Percentiles rank a stretch among this genome's conserved stretches.
Conservation (phyloP, 495 filamentous ascomycete genomes). For the Jackrogersella multiformis region DNA sequence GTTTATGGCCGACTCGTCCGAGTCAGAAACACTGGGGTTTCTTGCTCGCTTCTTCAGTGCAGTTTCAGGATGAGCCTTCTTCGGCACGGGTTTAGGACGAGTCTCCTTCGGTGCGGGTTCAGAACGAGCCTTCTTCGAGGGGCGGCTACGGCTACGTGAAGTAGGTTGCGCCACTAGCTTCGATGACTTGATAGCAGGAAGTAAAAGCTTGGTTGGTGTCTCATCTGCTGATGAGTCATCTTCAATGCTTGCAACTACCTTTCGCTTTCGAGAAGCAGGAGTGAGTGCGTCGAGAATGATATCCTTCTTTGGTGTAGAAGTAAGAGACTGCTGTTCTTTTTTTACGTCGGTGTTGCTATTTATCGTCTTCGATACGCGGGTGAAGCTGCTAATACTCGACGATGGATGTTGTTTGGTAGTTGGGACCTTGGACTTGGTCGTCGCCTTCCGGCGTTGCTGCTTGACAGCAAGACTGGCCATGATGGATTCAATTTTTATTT, state of each 20-base stretch:
- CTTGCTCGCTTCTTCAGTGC: constrained; percentile 37
- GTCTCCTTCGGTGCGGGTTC: constrained; percentile 32
- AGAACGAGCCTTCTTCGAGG: constrained; percentile 34
- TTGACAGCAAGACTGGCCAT: constrained; percentile 35
- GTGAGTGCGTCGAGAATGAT: constrained; percentile 35
- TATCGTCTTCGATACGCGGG: constrained; percentile 52
- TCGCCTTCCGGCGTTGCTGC: constrained; percentile 42
- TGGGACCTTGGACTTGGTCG: constrained; percentile 26
- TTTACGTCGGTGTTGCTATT: constrained; percentile 33
- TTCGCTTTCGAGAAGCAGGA: constrained; percentile 46
- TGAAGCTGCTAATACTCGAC: constrained; percentile 49
- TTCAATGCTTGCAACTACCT: constrained; percentile 33
- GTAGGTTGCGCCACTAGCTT: constrained; percentile 11
- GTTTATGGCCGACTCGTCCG: constrained; percentile 39
- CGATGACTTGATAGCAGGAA: constrained; percentile 17
- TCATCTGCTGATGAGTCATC: constrained; percentile 40
- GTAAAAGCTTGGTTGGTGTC: constrained; percentile 20
- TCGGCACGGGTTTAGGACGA: constrained; percentile 19
- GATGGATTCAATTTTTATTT: constrained; percentile 3
- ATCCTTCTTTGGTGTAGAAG: constrained; percentile 38
- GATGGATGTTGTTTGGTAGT: constrained; percentile 29
- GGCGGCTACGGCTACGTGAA: constrained; percentile 35
- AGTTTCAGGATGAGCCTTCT: constrained; percentile 28
- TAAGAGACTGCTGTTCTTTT: constrained; percentile 36
- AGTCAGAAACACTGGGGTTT: constrained; percentile 43